Percentiles rank a stretch among this genome's conserved stretches.
Evolutionary conservation across 2,329 filamentous ascomycete species (phyloP).

Genomic region (Boeremia exigua): DNA sequence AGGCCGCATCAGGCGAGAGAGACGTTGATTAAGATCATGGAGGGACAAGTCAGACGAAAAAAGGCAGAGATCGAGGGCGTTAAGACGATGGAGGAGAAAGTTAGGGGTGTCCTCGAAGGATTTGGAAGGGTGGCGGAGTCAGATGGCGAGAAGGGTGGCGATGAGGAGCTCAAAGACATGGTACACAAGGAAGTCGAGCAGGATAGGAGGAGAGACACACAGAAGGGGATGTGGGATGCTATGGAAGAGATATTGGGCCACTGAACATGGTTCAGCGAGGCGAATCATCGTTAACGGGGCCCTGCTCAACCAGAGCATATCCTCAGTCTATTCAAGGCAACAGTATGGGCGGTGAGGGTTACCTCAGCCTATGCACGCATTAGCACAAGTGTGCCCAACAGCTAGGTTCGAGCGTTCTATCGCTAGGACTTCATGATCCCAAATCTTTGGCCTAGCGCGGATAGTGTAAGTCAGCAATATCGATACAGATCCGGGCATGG

Average conservation of each 20-base stretch:
- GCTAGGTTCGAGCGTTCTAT: background rate
- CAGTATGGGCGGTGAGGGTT: background rate
- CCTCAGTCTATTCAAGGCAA: background rate
- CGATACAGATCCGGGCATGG: background rate
- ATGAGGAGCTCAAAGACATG: conserved; percentile 14
- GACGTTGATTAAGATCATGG: conserved; percentile 85
- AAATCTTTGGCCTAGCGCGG: background rate
- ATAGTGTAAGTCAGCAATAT: background rate
- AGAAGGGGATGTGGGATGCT: conserved; percentile 46
- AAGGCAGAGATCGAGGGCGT: conserved; percentile 75
- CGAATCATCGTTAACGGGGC: too few species aligned
- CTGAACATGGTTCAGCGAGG: conserved; percentile 5
- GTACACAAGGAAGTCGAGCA: conserved; percentile 19
- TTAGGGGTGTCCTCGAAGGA: conserved; percentile 74
- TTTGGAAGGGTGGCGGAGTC: conserved; percentile 53
- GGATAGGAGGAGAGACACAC: conserved; percentile 29
- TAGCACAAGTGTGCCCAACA: background rate
- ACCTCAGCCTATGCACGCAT: background rate
- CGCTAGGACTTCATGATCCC: background rate
- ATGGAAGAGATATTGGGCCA: conserved; percentile 43
- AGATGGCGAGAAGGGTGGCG: conserved; percentile 18
- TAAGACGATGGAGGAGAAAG: conserved; percentile 71
- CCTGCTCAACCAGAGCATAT: too few species aligned
- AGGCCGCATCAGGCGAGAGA: conserved; percentile 91
- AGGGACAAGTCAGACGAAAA: conserved; percentile 77